phyloP scores from a whole-genome alignment of 2,329 filamentous ascomycete species.

The Fusarium heterosporum region DNA sequence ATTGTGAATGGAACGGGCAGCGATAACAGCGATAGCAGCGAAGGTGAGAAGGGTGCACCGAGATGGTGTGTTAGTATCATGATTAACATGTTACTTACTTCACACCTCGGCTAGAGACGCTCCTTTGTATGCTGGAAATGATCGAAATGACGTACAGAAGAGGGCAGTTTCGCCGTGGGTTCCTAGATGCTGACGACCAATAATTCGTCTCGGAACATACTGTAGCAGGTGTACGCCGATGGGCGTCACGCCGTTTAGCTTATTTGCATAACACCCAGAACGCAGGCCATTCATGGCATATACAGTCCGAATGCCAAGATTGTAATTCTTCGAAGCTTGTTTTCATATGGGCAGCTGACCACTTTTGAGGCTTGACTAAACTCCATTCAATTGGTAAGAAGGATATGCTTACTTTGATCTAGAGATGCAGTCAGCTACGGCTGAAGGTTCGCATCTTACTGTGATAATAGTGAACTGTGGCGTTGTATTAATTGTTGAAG shows the following conservation, averaged over 20 bases:
- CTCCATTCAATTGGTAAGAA: neutral
- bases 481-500: neutral
- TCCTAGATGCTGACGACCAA: too few relatives aligned
- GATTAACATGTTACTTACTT: too few relatives aligned
- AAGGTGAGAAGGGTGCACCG: neutral
- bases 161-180: too few relatives aligned
- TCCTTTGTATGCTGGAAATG: too few relatives aligned
- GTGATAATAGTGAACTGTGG: neutral
- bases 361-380: neutral
- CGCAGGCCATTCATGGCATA: neutral
- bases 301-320: too few relatives aligned
- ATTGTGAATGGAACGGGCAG: neutral
- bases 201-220: neutral
- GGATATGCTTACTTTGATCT: neutral
- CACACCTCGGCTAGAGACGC: too few relatives aligned
- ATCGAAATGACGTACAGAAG: too few relatives aligned
- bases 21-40: neutral
- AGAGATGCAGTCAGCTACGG: neutral
- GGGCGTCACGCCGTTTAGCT: neutral
- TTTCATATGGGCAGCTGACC: too few relatives aligned
- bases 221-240: neutral
- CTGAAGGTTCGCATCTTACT: neutral
- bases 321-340: too few relatives aligned
- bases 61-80: neutral
- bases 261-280: neutral